Conservation (phyloP, 768 basidiomycete species). For the Clitopilus passeckerianus region DNA sequence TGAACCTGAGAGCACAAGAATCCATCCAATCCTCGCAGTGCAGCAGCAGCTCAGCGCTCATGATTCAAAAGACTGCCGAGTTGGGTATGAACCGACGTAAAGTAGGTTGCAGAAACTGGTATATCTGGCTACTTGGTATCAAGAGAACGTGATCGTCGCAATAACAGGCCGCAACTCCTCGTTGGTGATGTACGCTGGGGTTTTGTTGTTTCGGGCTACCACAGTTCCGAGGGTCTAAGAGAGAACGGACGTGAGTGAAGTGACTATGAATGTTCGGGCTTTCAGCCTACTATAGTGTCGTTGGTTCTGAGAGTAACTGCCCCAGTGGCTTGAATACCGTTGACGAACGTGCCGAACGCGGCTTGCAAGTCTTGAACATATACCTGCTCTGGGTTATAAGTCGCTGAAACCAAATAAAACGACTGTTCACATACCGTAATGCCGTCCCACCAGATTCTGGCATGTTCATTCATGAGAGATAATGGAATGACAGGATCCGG, state of each 20-base stretch:
- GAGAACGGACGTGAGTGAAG: not conserved
- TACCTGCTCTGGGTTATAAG: constrained; percentile 21
- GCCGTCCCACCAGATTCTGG: constrained; percentile 40
- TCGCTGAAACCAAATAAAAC: not conserved
- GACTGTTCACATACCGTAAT: constrained; percentile 27
- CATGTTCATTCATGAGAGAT: constrained; percentile 36
- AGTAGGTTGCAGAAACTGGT: too few species aligned
- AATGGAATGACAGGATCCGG: constrained; percentile 28
- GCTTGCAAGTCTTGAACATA: constrained; percentile 39
- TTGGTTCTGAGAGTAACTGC: too few species aligned
- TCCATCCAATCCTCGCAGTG: too few species aligned
- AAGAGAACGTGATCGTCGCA: constrained; percentile 21
- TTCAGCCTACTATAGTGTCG: too few species aligned
- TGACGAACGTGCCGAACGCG: too few species aligned
- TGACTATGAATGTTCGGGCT: constrained; percentile 13
- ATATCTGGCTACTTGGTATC: too few species aligned
- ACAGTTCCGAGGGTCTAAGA: constrained; percentile 34
- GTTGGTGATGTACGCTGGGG: constrained; percentile 32
- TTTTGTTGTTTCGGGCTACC: constrained; percentile 31
- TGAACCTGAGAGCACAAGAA: too few species aligned
- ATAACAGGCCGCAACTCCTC: constrained; percentile 42
- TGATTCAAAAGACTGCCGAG: too few species aligned
- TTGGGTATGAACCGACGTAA: too few species aligned
- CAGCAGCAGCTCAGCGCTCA: too few species aligned
- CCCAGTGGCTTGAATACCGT: too few species aligned